Base-by-base conservation (phyloP, 2,329 filamentous ascomycete genomes). In the Lithohypha guttulata region DNA sequence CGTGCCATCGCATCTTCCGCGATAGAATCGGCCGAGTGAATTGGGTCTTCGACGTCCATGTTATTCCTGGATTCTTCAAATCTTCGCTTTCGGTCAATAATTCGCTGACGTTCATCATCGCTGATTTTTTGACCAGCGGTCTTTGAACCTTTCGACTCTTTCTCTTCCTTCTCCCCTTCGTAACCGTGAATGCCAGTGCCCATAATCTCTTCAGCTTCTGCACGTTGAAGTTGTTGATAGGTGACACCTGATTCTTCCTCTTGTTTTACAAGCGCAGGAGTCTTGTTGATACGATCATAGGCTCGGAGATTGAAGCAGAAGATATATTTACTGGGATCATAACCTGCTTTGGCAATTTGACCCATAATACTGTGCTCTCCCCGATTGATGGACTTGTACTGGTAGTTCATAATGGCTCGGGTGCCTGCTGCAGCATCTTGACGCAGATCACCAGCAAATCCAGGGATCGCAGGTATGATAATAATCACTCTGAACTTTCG, bases 381-480 rank as follows among this genome's bases (percentile, higher is more conserved):
- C 30, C 91, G 80, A 54, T 81, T 84, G 49, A 98, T 93, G 0
- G 85, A 93, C 62, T 93, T 93, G 69, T 91, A 98, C 57, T 96
- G 91, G 55, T 94, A 96, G 57, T 96, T 87, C 85, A 98, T 96
- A 53, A 96, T 98, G 8, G 87, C 89, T 34, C 85, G 66, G 0
- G 89, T 96, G 7, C 89, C 89, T 1, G 76, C 75, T 0, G 89
- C 89, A 14, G 82, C 85, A 51, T 84, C 78, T 9, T 86, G 77
- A 41, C 87, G 70, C 20, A 98, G 69, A 55, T 96, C 89, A 31
- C 89, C 89, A 0, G 89, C 87, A 52, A 98, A 98, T 0, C 89
- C 91, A 6, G 91, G 89, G 42, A 98, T 81, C 1, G 85, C 80
- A 2, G 91, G 91, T 36, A 96, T 93, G 17, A 96, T 51, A 41